Evolutionary conservation across 75 land plant genomes (phyloP).

Genomic region (Pseudotsuga menziesii): DNA sequence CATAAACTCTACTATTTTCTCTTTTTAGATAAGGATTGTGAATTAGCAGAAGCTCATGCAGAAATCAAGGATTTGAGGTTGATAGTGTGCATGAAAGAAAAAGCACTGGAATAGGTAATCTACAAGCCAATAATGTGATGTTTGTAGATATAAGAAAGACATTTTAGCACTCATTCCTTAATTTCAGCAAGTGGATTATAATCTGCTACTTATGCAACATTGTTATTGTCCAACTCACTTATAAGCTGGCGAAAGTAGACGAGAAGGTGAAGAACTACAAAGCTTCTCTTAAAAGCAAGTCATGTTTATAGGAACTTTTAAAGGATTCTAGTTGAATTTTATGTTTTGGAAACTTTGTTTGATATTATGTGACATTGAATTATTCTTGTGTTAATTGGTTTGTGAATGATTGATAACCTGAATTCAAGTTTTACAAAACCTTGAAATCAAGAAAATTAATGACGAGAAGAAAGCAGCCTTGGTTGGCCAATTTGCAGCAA

Average conservation of each 20-base stretch:
- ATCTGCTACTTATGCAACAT: neutral
- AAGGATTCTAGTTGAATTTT: neutral
- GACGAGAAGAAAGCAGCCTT: slow-evolving; percentile 96
- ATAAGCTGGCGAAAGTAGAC: slow-evolving; percentile 64
- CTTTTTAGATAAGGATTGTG: slow-evolving; percentile 67
- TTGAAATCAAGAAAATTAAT: slow-evolving; percentile 87
- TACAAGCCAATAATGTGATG: neutral
- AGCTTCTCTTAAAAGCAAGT: slow-evolving; percentile 76
- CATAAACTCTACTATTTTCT: neutral
- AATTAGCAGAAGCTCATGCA: slow-evolving; percentile 75
- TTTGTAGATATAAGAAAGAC: neutral
- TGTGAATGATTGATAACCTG: neutral
- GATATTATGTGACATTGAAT: neutral
- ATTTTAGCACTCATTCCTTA: neutral
- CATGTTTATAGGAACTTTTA: slow-evolving; percentile 11
- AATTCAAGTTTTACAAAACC: slow-evolving; percentile 51
- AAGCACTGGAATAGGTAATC: slow-evolving; percentile 89
- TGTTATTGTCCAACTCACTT: slow-evolving; percentile 57
- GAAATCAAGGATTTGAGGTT: slow-evolving; percentile 75
- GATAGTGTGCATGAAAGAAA: slow-evolving; percentile 71
- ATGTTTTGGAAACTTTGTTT: neutral
- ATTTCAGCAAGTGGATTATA: neutral
- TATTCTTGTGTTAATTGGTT: neutral
- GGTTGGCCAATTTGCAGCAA: slow-evolving; percentile 97
- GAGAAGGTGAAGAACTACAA: slow-evolving; percentile 73